Conservation (phyloP, 2,329 filamentous ascomycete species). For the Epichloe coenophiala region DNA sequence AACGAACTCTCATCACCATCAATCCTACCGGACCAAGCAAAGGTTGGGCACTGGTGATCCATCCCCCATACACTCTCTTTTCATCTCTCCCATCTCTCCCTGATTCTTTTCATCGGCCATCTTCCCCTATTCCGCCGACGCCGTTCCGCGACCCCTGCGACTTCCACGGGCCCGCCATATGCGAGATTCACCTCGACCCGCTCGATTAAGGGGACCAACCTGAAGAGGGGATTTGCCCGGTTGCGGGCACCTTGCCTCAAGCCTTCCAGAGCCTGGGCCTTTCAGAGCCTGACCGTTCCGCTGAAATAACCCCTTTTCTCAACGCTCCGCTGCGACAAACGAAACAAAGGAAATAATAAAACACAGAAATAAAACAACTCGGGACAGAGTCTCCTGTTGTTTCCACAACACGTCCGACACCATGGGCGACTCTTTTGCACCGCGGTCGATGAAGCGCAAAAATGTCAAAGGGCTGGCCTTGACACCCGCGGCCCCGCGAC, state of each 20-base stretch:
- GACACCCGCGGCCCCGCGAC: constrained; percentile 62
- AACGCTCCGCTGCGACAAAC: neutral
- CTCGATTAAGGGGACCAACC: neutral
- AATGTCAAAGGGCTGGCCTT: constrained; percentile 94
- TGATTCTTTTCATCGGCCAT: neutral
- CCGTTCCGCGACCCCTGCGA: neutral
- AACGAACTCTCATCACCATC: neutral
- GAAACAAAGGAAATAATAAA: no score
- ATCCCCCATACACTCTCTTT: neutral
- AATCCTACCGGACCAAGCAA: neutral
- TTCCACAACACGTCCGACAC: constrained; percentile 8
- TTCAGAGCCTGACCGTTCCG: neutral
- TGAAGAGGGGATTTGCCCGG: neutral
- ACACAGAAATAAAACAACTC: neutral
- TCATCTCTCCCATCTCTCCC: neutral
- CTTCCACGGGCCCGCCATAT: neutral
- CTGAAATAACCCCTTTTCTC: neutral
- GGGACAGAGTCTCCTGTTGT: neutral
- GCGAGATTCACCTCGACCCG: neutral
- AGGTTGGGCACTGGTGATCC: neutral
- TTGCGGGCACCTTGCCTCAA: neutral
- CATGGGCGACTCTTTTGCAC: constrained; percentile 51
- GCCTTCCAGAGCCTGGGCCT: neutral
- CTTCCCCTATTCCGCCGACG: neutral
- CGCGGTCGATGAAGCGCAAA: constrained; percentile 92